phyloP scores from a whole-genome alignment of 1,139 yeast species.

The Sugiyamaella neomexicana region DNA sequence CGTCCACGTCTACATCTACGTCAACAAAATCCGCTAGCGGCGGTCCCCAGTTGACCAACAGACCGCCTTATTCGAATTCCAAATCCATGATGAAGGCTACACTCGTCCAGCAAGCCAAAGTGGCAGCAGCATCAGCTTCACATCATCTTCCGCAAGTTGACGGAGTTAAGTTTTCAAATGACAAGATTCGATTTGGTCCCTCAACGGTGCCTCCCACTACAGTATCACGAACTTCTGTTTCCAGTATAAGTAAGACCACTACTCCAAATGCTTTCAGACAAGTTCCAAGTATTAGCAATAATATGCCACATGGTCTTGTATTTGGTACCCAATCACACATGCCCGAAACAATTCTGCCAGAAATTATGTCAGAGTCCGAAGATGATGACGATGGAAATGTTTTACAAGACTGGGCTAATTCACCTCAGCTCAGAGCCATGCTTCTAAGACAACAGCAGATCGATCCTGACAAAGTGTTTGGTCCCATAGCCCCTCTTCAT shows the following conservation, averaged over 20 bases:
- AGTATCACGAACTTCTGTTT: slow-evolving; percentile 16
- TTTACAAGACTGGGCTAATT: slow-evolving; percentile 70
- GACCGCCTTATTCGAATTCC: slow-evolving; percentile 18
- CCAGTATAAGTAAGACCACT: slow-evolving; percentile 12
- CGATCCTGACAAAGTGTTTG: slow-evolving; percentile 76
- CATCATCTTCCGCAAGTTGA: slow-evolving; percentile 36
- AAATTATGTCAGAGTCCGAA: slow-evolving; percentile 56
- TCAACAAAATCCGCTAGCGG: not conserved
- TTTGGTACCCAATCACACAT: slow-evolving; percentile 12
- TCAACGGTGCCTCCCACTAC: slow-evolving; percentile 14
- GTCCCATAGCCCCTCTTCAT: slow-evolving; percentile 68
- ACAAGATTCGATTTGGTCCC: slow-evolving; percentile 36
- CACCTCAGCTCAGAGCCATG: slow-evolving; percentile 57
- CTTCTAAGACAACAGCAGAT: slow-evolving; percentile 58
- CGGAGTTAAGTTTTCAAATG: slow-evolving; percentile 41
- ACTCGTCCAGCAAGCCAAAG: slow-evolving; percentile 39
- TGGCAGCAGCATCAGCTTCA: slow-evolving; percentile 28
- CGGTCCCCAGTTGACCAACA: slow-evolving; percentile 19
- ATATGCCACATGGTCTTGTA: slow-evolving; percentile 19
- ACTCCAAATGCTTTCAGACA: slow-evolving; percentile 23
- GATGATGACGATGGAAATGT: slow-evolving; percentile 54
- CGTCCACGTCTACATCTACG: slow-evolving; percentile 11
- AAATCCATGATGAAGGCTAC: slow-evolving; percentile 40
- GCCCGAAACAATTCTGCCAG: slow-evolving; percentile 44
- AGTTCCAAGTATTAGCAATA: slow-evolving; percentile 24